Percentiles rank a stretch among this genome's conserved stretches.
Conservation (phyloP, 768 basidiomycete species). For the Boletus pseudo-olivaceus region DNA sequence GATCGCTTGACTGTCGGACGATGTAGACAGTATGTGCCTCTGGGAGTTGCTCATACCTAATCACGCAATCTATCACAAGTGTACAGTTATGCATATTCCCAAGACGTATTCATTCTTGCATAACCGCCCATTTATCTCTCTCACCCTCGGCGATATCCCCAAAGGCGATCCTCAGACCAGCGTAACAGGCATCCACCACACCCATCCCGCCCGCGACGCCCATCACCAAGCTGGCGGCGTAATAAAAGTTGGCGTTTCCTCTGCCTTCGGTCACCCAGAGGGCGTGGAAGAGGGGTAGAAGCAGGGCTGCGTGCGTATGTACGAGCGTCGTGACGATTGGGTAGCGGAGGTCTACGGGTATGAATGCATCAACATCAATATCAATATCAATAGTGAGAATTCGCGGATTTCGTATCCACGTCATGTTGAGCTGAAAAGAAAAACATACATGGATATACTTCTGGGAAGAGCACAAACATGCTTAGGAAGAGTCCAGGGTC, state of each 20-base stretch:
- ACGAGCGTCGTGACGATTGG: constrained; percentile 81
- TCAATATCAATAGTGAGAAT: background rate
- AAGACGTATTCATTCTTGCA: constrained; percentile 21
- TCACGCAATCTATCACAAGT: background rate
- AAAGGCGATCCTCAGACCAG: constrained; percentile 74
- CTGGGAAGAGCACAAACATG: constrained; percentile 79
- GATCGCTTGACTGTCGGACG: background rate
- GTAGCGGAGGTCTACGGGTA: constrained; percentile 66
- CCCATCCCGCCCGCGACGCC: constrained; percentile 85
- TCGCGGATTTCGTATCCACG: background rate
- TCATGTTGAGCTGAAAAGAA: background rate
- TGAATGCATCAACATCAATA: background rate
- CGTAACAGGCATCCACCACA: constrained; percentile 76
- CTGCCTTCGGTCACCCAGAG: constrained; percentile 90
- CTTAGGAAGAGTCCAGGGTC: constrained; percentile 85
- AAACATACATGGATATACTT: constrained; percentile 73
- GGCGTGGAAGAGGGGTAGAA: constrained; percentile 88
- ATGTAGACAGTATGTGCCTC: background rate
- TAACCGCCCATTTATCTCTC: constrained; percentile 27
- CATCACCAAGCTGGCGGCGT: constrained; percentile 92
- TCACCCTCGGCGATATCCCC: constrained; percentile 47
- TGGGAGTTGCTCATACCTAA: background rate
- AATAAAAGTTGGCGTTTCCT: constrained; percentile 98
- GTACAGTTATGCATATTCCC: background rate
- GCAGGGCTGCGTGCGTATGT: constrained; percentile 77